Evolutionary conservation across 164 flowering plant genomes (phyloP).

Genomic region (Vitis amurensis): DNA sequence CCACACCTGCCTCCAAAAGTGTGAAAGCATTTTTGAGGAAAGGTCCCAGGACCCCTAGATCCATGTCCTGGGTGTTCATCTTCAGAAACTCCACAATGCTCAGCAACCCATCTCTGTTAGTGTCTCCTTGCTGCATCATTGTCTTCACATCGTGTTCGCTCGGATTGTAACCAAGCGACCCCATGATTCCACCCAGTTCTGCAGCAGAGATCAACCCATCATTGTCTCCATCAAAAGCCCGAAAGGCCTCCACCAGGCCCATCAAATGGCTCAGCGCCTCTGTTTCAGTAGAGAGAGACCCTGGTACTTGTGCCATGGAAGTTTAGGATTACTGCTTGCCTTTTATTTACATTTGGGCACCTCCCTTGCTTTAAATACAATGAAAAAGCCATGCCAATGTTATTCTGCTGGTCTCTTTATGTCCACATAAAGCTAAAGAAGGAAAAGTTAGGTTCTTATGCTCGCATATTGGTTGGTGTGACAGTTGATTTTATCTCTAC

Average conservation of each 20-base stretch:
- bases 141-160: conserved; percentile 39
- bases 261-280: conserved; percentile 44
- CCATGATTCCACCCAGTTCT: conserved; percentile 53
- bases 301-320: conserved; percentile 36
- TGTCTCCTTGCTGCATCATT: conserved; percentile 49
- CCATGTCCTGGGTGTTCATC: conserved; percentile 48
- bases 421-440: conserved; percentile 7
- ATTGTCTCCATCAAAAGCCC: conserved; percentile 58
- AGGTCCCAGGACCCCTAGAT: conserved; percentile 29
- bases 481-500: no score
- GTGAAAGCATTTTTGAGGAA: conserved; percentile 26
- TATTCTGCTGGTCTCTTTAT: conserved; percentile 3
- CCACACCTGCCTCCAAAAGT: conserved; percentile 15
- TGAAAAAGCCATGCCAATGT: conserved; percentile 3
- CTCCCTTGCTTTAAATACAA: conserved; percentile 11
- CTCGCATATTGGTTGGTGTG: neutral
- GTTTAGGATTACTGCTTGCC: neutral
- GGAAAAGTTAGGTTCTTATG: conserved; percentile 2
- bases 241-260: conserved; percentile 43
- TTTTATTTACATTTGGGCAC: no score
- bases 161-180: conserved; percentile 44
- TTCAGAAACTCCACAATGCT: conserved; percentile 49
- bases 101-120: conserved; percentile 41
- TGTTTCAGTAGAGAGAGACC: conserved; percentile 29
- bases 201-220: conserved; percentile 41